Base-by-base conservation (phyloP, 1,284 basidiomycete genomes). In the Fomitopsis betulina region DNA sequence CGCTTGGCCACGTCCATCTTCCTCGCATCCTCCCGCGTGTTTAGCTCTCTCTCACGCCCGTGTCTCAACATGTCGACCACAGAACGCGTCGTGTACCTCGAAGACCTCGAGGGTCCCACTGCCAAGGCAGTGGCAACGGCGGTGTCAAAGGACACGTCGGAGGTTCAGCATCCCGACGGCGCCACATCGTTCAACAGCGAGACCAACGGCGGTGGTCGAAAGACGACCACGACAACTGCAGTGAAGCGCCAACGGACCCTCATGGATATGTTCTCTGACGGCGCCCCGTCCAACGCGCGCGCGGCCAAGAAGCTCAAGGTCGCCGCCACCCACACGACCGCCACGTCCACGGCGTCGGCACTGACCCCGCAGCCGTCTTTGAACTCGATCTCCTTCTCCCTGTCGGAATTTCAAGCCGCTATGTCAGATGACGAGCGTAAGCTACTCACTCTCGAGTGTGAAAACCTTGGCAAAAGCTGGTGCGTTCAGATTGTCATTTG, bases 391-490 rank as follows among this genome's bases (percentile, higher is more conserved):
- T 83, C 87, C 5, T 89, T 91, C 68, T 88, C 86, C 25, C 62
- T 84, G 62, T 77, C 75, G 21, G 77, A 76, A n/a, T 89, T 80
- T 64, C 63, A 76, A 50, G 78, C 78, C 4, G 78, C 80, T 1
- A 70, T 91, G 53, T 78, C 79, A 15, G 82, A 85, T 25, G 82
- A 87, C 58, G 78, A 87, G 63, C 81, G 72, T 58, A 68, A 74
- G 10, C 72, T 91, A 23, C 77, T 93, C 40, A 68, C 74, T 42
- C 79, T 93, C 25, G 90, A 93, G 70, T 85, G 82, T 64, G 82
- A 86, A 53, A 81, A 81, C 15, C 82, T 93, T 80, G 85, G 86
- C 43, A 84, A 84, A 68, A 87, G 84, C 64, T 93, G 90, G 90
- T 86, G 60, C 64, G 82, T 69, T 32, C 33, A n/a, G 52, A 50